phyloP scores from a whole-genome alignment of 345 rosid genomes.

The Hypericum perforatum region DNA sequence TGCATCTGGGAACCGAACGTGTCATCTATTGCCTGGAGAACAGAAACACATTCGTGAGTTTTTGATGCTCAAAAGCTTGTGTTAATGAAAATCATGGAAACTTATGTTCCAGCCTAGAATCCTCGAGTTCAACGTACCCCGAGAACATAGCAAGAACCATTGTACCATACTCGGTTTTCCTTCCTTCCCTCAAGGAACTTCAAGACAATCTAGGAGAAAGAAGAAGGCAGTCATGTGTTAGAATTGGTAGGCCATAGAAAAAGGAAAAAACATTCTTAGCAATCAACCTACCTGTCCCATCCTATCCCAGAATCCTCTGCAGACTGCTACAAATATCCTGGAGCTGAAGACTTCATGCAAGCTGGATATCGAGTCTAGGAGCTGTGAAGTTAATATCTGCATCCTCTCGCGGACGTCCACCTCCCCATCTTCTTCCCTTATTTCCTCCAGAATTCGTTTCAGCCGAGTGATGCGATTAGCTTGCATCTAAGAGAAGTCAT shows the following conservation, averaged over 20 bases:
- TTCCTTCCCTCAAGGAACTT: slow-evolving; percentile 95
- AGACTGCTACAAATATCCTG: slow-evolving; percentile 66
- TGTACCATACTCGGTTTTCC: slow-evolving; percentile 83
- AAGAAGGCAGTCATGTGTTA: slow-evolving; percentile 1
- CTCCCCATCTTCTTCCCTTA: slow-evolving; percentile 86
- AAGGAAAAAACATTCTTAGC: neutral
- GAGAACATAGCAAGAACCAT: slow-evolving; percentile 83
- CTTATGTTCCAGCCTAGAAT: too few species aligned
- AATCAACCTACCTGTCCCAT: slow-evolving; percentile 63
- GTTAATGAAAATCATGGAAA: too few species aligned
- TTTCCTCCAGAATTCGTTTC: slow-evolving; percentile 80
- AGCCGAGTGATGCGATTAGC: slow-evolving; percentile 58
- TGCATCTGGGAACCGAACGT: slow-evolving; percentile 96
- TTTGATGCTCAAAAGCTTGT: too few species aligned
- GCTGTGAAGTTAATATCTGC: slow-evolving; percentile 64
- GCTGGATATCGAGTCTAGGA: slow-evolving; percentile 61
- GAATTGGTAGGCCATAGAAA: neutral
- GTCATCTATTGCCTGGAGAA: slow-evolving; percentile 66
- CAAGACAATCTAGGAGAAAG: slow-evolving; percentile 42
- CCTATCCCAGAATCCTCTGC: slow-evolving; percentile 91
- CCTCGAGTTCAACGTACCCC: slow-evolving; percentile 46
- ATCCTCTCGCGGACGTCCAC: slow-evolving; percentile 78
- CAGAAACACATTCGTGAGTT: neutral
- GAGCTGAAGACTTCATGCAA: slow-evolving; percentile 70
- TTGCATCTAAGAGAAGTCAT: slow-evolving; percentile 44